Evolutionary conservation across 2,329 filamentous ascomycete genomes (phyloP).

Genomic region (Aureobasidium leucospermi): DNA sequence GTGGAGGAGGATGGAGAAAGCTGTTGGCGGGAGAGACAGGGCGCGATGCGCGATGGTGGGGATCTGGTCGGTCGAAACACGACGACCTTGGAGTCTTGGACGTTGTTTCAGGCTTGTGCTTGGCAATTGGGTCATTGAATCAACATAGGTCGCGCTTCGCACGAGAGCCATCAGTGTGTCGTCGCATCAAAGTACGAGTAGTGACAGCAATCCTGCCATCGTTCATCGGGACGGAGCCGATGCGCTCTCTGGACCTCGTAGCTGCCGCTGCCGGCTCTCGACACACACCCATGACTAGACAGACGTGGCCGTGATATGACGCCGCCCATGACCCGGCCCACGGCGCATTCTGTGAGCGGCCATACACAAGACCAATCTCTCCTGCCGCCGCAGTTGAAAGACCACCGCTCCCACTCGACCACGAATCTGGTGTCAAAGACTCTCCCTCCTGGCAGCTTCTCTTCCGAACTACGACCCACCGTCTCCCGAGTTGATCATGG

Average conservation of each 20-base stretch:
- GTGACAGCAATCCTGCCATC: neutral
- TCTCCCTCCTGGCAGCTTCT: slow-evolving; percentile 75
- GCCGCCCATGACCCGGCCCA: slow-evolving; percentile 10
- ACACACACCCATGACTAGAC: neutral
- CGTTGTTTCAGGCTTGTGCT: neutral
- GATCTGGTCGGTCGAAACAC: neutral
- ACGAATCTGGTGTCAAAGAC: slow-evolving; percentile 52
- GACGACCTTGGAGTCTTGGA: too few relatives aligned
- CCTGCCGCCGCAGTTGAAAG: slow-evolving; percentile 39
- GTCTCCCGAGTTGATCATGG: slow-evolving; percentile 53
- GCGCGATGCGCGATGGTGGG: neutral
- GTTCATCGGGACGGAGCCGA: neutral
- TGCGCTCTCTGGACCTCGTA: slow-evolving; percentile 10
- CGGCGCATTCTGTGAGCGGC: slow-evolving; percentile 11
- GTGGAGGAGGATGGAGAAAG: neutral
- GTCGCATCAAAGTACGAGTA: too few relatives aligned
- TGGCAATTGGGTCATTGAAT: neutral
- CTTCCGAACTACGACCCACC: slow-evolving; percentile 72
- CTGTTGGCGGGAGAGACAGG: neutral
- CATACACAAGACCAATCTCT: slow-evolving; percentile 7
- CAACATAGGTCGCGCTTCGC: neutral
- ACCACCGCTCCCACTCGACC: slow-evolving; percentile 51
- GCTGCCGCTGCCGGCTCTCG: slow-evolving; percentile 11
- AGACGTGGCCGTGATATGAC: slow-evolving; percentile 2
- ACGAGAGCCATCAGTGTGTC: too few relatives aligned